Percentiles rank a stretch among this genome's conserved stretches.
Conservation (phyloP, 116 monocot species). For the Dioscorea cayenensis region DNA sequence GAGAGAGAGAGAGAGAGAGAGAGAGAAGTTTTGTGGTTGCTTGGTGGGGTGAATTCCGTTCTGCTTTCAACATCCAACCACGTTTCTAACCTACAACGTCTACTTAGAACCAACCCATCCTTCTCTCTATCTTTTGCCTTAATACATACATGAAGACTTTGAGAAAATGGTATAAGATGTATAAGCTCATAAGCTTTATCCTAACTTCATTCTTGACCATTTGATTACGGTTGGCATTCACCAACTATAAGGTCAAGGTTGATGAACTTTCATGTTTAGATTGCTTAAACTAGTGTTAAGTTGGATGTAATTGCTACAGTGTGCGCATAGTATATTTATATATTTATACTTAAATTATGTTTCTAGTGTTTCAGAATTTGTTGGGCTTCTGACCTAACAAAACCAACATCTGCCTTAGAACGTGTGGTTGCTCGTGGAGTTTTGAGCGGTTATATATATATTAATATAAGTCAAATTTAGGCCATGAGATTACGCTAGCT, state of each 20-base stretch:
- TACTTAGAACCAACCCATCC: slow-evolving; percentile 59
- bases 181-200: no score
- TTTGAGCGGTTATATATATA: not conserved
- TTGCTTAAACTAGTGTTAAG: not conserved
- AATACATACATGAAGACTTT: not conserved
- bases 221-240: not conserved
- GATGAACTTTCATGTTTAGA: not conserved
- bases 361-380: not conserved
- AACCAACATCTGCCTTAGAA: not conserved
- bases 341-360: not conserved
- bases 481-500: not conserved
- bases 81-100: slow-evolving; percentile 73
- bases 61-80: slow-evolving; percentile 53
- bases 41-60: slow-evolving; percentile 59
- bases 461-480: not conserved
- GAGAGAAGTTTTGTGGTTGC: slow-evolving; percentile 20
- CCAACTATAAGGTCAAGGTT: not conserved
- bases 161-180: not conserved
- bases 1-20: slow-evolving; percentile 12
- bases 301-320: not conserved
- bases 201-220: no score
- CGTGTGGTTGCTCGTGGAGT: not conserved
- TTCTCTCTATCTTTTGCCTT: slow-evolving; percentile 1
- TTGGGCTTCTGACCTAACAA: slow-evolving; percentile 1
- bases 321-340: not conserved